Evolutionary conservation across 257 asterid species (phyloP).

Genomic region (Cynanchum wilfordii): DNA sequence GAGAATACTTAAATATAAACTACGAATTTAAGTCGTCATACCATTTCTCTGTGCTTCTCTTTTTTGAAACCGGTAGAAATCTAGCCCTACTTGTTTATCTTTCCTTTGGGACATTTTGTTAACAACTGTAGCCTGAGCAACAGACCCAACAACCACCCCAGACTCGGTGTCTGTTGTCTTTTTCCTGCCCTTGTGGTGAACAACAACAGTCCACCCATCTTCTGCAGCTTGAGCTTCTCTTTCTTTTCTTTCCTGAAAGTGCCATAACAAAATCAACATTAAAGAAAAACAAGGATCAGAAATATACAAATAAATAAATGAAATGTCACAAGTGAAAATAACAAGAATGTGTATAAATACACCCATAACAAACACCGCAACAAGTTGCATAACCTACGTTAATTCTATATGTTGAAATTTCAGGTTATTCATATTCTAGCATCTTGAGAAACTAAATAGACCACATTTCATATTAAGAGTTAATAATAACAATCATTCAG

Average conservation of each 20-base stretch:
- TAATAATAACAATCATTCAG: background rate
- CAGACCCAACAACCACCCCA: slow-evolving; percentile 87
- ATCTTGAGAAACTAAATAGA: background rate
- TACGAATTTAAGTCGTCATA: slow-evolving; percentile 21
- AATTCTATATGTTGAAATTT: background rate
- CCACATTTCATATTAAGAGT: background rate
- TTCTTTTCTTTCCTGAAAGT: slow-evolving; percentile 64
- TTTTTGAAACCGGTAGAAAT: slow-evolving; percentile 82
- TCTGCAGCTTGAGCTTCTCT: slow-evolving; percentile 77
- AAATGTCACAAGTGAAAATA: background rate
- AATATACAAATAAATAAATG: background rate
- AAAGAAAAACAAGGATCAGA: slow-evolving; percentile 12
- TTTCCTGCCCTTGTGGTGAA: slow-evolving; percentile 89
- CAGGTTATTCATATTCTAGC: background rate
- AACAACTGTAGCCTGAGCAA: slow-evolving; percentile 75
- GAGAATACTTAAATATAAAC: background rate
- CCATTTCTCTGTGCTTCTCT: slow-evolving; percentile 86
- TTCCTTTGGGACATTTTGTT: slow-evolving; percentile 71
- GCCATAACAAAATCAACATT: slow-evolving; percentile 9
- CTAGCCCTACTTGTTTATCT: slow-evolving; percentile 53
- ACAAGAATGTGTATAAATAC: background rate
- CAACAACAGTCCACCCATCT: slow-evolving; percentile 96
- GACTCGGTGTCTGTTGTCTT: slow-evolving; percentile 79
- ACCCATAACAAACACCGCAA: background rate
- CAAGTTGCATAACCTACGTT: background rate